Evolutionary conservation across 495 filamentous ascomycete species (phyloP), one percentile per base, ranked within the genome.

Genomic region (Penicillium chermesinum): DNA sequence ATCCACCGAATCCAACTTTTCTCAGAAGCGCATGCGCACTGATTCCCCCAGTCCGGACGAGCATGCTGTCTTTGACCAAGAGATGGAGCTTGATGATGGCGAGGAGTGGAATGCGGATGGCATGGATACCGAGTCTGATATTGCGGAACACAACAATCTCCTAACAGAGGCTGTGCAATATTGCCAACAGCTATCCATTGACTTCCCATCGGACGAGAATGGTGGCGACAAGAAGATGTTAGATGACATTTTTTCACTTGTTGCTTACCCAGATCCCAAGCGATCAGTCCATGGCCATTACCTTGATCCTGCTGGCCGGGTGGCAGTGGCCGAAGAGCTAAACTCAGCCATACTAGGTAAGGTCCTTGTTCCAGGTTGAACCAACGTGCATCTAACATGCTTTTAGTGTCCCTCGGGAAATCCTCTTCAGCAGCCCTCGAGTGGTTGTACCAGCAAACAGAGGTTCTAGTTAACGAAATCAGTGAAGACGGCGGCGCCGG

Each of bases 281-380:
- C 79, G 82, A 56, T 82, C 79, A 22, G 80, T 83, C 19, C 75
- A 94, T 48, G 81, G 85, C n/a, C 85, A 85, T 61, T 69, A 96
- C 55, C 67, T 97, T 46, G 88, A 95, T 58, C 76, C 77, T 12
- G 77, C 75, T 10, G 88, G 87, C 2, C 73, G 93, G 44, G 81
- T 86, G 25, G 77, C 81, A 39, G 88, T 97, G 39, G 90, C 90
- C 15, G 93, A 99, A 70, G 91, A 95, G 69, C 69, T 99, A 52
- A 97, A 97, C 63, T 87, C 88, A 50, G 93, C 89, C 32, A 96
- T 98, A 52, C 66, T 98, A 43, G 85, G 91, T 96, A 77, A 12
- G 17, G 20, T 43, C 64, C 25, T 17, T 49, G 10, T 46, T 64
- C 45, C 22, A 22, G n/a, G 9, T 8, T 42, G 16, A 17, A 14